Evolutionary conservation across 345 rosid genomes (phyloP).

Genomic region (Eucalyptus urophylla): DNA sequence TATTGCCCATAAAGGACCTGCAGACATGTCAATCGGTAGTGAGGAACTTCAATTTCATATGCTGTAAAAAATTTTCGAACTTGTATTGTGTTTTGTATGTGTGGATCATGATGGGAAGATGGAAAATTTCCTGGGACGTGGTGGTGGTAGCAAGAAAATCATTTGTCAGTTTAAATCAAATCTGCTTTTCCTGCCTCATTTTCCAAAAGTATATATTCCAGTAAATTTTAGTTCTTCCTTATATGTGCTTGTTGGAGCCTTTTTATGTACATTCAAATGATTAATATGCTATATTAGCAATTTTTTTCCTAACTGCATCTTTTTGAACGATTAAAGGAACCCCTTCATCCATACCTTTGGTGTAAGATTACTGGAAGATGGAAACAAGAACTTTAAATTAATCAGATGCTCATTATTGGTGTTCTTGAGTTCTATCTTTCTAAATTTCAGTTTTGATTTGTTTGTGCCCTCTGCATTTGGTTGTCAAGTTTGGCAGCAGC

Average conservation of each 20-base stretch:
- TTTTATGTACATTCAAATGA: background rate
- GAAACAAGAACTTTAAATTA: background rate
- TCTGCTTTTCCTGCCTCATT: background rate
- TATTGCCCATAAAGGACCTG: slow-evolving; percentile 50
- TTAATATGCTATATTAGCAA: background rate
- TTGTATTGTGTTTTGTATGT: background rate
- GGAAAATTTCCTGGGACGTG: background rate
- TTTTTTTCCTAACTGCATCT: background rate
- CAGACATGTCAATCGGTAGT: background rate
- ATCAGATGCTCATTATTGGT: background rate
- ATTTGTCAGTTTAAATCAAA: background rate
- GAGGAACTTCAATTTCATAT: background rate
- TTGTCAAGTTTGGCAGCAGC: background rate
- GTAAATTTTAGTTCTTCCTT: background rate
- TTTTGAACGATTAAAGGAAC: background rate
- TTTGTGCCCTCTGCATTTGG: background rate
- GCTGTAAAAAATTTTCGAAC: background rate
- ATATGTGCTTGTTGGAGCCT: background rate
- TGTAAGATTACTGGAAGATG: background rate
- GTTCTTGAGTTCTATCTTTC: background rate
- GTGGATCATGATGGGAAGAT: background rate
- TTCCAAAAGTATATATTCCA: background rate
- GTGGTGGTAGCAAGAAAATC: background rate
- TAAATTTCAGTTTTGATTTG: background rate
- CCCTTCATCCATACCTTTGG: background rate